Evolutionary conservation across 306 rosid species (phyloP).

Genomic region (Astragalus glycyphyllos): DNA sequence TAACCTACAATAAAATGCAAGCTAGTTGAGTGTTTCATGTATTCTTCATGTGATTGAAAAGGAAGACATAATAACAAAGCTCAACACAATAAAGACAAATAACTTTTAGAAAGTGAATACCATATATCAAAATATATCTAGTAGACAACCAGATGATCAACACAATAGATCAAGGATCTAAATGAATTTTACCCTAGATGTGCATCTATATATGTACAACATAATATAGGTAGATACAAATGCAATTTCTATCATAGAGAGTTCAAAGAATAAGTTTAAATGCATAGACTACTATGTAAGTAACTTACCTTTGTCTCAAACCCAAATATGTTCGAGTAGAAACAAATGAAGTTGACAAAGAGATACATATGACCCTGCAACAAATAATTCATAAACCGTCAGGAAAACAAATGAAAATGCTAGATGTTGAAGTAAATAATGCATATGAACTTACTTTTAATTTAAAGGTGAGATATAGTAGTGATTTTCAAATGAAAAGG

Average conservation of each 20-base stretch:
- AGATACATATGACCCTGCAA: slow-evolving; percentile 98
- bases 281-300: slow-evolving; percentile 22
- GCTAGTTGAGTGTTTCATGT: slow-evolving; percentile 5
- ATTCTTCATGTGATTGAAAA: slow-evolving; percentile 8
- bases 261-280: slow-evolving; percentile 30
- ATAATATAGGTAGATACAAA: slow-evolving; percentile 30
- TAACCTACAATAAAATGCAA: slow-evolving; percentile 19
- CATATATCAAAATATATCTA: background rate
- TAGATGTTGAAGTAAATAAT: slow-evolving; percentile 28
- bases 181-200: background rate
- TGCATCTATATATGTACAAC: background rate
- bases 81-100: slow-evolving; percentile 25
- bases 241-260: slow-evolving; percentile 17
- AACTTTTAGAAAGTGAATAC: slow-evolving; percentile 16
- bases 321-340: slow-evolving; percentile 95
- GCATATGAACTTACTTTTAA: slow-evolving; percentile 23
- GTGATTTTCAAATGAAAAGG: slow-evolving; percentile 27
- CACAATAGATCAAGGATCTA: background rate
- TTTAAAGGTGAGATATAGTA: slow-evolving; percentile 23
- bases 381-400: slow-evolving; percentile 41
- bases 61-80: background rate
- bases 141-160: background rate
- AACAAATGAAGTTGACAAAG: slow-evolving; percentile 77
- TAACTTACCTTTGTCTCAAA: slow-evolving; percentile 87
- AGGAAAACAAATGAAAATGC: slow-evolving; percentile 43